phyloP scores from a whole-genome alignment of 139 green algal genomes.

The Haematococcus lacustris region DNA sequence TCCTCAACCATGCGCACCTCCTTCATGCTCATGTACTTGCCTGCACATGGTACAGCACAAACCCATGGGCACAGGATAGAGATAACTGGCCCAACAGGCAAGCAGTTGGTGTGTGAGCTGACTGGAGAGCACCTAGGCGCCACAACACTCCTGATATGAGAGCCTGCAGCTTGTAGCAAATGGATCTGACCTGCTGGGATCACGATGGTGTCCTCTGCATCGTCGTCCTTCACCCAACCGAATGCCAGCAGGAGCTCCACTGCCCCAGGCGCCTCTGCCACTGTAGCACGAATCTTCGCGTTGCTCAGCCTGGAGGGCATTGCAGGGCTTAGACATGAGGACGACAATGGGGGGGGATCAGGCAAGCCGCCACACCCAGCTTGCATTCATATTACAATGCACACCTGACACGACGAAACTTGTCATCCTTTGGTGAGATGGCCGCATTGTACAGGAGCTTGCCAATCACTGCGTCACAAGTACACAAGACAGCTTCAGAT shows the following conservation, averaged over 20 bases:
- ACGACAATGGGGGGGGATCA: too few species aligned
- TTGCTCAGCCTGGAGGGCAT: conserved; percentile 2
- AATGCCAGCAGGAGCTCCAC: conserved; percentile 4
- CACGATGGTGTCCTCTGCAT: not conserved
- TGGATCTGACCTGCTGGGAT: not conserved
- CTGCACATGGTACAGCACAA: too few species aligned
- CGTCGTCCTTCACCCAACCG: not conserved
- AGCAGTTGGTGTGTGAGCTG: not conserved
- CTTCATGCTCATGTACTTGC: conserved; percentile 8
- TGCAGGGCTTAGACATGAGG: too few species aligned
- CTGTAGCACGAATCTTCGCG: not conserved
- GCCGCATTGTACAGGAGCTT: too few species aligned
- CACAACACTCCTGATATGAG: not conserved
- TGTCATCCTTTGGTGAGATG: too few species aligned
- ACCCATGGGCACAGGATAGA: too few species aligned
- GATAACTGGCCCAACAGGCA: too few species aligned
- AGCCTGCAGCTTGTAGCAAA: not conserved
- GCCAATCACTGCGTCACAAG: too few species aligned
- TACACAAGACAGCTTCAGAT: too few species aligned
- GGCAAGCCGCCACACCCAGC: too few species aligned
- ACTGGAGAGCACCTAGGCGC: not conserved
- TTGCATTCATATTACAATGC: too few species aligned
- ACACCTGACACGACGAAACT: too few species aligned
- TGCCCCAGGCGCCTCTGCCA: not conserved
- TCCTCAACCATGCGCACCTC: conserved; percentile 13